These are phyloP conservation scores for Vanderwaltozyma tropicalis DNA, from an alignment of 805 yeast genomes.

Conservation along the genomic window DNA sequence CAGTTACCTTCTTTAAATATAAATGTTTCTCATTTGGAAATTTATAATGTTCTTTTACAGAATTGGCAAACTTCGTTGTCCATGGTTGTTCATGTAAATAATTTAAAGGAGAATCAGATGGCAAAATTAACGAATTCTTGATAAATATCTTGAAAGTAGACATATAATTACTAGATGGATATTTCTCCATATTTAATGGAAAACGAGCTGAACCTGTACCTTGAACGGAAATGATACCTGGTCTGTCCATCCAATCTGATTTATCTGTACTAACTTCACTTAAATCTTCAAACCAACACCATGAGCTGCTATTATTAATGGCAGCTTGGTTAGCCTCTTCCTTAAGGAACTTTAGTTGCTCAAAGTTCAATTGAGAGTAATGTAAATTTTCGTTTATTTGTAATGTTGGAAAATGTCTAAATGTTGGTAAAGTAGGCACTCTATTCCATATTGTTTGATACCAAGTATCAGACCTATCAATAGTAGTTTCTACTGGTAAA, in stretches of 20 bases:
- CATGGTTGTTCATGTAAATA: slow-evolving; percentile 26
- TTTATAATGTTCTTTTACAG: slow-evolving; percentile 31
- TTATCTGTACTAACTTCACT: slow-evolving; percentile 6
- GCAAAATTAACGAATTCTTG: slow-evolving; percentile 24
- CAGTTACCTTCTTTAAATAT: slow-evolving; percentile 22
- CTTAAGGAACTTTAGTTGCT: slow-evolving; percentile 19
- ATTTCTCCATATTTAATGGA: slow-evolving; percentile 19
- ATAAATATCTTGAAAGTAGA: slow-evolving; percentile 16
- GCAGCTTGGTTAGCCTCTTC: slow-evolving; percentile 19
- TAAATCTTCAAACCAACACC: slow-evolving; percentile 28
- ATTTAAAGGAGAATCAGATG: slow-evolving; percentile 19
- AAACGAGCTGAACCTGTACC: slow-evolving; percentile 23
- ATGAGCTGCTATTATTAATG: slow-evolving; percentile 13
- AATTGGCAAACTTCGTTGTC: slow-evolving; percentile 28
- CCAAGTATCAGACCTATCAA: slow-evolving; percentile 1
- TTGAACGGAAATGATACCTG: slow-evolving; percentile 21
- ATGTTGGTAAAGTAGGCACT: slow-evolving; percentile 1
- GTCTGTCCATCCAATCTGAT: slow-evolving; percentile 6
- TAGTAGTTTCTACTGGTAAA: not conserved
- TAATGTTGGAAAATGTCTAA: no score
- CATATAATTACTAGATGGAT: slow-evolving; percentile 11
- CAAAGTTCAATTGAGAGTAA: slow-evolving; percentile 19
- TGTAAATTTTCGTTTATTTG: slow-evolving; percentile 2
- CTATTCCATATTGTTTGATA: slow-evolving; percentile 4
- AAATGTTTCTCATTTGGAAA: slow-evolving; percentile 30